These are phyloP conservation scores for Digitaria exilis DNA, from an alignment of 202 grass and related monocot genomes.

Conservation along the genomic window DNA sequence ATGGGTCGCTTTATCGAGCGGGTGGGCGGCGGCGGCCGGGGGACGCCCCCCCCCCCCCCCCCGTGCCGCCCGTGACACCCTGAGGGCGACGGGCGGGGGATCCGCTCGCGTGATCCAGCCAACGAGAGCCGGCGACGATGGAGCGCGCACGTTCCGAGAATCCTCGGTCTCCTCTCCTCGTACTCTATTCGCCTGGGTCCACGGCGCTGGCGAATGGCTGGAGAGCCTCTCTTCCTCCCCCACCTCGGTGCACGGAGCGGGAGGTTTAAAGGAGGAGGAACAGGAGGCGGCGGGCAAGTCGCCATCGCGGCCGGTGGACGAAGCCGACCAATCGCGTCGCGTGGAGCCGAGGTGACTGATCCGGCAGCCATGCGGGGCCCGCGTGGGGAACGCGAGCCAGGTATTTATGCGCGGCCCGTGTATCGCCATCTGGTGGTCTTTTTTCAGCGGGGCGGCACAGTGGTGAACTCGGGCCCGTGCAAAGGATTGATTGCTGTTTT, in stretches of 20 bases:
- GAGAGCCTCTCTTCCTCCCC: background rate
- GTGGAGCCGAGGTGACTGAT: background rate
- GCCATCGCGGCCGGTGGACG: conserved; percentile 32
- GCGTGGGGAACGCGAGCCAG: background rate
- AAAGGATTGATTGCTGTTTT: no score
- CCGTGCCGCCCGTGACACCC: conserved; percentile 19
- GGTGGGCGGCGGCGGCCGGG: conserved; percentile 3
- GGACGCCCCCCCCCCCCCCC: background rate
- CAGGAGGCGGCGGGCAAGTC: background rate
- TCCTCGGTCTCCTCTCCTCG: conserved; percentile 20
- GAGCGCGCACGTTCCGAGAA: conserved; percentile 15
- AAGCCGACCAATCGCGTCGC: conserved; percentile 23
- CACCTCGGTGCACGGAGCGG: background rate
- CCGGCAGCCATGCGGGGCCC: background rate
- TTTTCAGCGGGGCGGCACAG: background rate
- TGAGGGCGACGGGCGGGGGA: background rate
- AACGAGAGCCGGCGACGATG: background rate
- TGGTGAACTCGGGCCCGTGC: background rate
- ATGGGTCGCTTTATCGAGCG: background rate
- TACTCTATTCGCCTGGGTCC: conserved; percentile 20
- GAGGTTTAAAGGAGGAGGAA: conserved; percentile 27
- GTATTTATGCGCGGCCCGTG: background rate
- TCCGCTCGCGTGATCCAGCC: no score
- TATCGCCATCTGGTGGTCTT: background rate
- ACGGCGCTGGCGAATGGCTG: conserved; percentile 9